Conservation (phyloP, 2,329 filamentous ascomycete species). For the Penicillium griseofulvum region DNA sequence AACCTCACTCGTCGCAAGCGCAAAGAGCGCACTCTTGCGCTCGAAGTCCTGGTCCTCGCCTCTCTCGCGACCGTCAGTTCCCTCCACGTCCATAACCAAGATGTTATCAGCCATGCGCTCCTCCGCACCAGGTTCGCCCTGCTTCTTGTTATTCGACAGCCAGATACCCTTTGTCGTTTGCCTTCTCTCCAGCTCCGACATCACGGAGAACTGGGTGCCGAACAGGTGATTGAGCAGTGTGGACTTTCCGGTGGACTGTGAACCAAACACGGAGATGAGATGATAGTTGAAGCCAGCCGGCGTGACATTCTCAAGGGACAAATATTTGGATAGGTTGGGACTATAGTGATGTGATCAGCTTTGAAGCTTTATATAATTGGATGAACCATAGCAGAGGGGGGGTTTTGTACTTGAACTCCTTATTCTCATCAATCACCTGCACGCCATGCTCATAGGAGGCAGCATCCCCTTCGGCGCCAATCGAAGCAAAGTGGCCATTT, state of each 20-base stretch:
- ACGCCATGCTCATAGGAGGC: constrained; percentile 80
- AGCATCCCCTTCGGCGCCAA: constrained; percentile 39
- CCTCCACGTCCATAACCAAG: constrained; percentile 98
- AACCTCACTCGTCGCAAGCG: constrained; percentile 94
- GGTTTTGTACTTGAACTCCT: constrained; percentile 82
- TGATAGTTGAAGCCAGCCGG: constrained; percentile 98
- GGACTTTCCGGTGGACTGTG: constrained; percentile 97
- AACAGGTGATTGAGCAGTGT: constrained; percentile 95
- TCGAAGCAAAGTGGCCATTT: constrained; percentile 48
- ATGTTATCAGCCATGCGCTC: constrained; percentile 92
- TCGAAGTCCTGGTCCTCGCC: constrained; percentile 99
- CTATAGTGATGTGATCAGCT: constrained; percentile 46
- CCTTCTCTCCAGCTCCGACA: constrained; percentile 89
- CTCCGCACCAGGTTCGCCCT: constrained; percentile 33
- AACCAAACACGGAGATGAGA: constrained; percentile 97
- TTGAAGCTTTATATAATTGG: background rate
- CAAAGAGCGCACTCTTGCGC: constrained; percentile 95
- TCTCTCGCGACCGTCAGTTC: constrained; percentile 91
- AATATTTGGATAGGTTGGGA: constrained; percentile 74
- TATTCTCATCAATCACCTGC: constrained; percentile 94
- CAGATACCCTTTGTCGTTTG: constrained; percentile 99
- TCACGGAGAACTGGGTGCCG: constrained; percentile 93
- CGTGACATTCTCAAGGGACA: constrained; percentile 74
- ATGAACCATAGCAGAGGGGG: background rate
- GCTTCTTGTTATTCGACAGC: constrained; percentile 94